A percentile compares a stretch with the other conserved stretches of the same genome.
These are phyloP conservation scores for Trichothecium sympodiale DNA, from an alignment of 2,329 filamentous ascomycete genomes.

Conservation along the genomic window DNA sequence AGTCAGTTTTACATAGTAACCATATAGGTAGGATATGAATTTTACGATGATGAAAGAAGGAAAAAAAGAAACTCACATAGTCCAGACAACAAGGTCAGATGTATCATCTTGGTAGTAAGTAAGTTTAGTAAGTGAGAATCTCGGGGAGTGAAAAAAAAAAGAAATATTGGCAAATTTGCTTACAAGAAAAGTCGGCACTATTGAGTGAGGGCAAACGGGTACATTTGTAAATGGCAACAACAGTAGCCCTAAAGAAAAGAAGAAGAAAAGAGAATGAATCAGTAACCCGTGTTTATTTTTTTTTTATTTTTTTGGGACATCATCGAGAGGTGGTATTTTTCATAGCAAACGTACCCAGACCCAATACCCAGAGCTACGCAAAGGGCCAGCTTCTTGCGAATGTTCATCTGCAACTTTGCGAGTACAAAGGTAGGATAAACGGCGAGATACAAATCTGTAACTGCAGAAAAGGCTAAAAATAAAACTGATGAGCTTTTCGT, in stretches of 20 bases:
- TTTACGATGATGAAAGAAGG: neutral
- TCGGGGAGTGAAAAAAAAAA: no score
- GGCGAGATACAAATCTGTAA: slow-evolving; percentile 16
- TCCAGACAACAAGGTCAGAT: slow-evolving; percentile 31
- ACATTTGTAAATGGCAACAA: slow-evolving; percentile 21
- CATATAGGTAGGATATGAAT: neutral
- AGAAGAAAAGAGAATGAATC: no score
- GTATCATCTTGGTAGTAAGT: slow-evolving; percentile 11
- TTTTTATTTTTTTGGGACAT: no score
- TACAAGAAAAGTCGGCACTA: slow-evolving; percentile 13
- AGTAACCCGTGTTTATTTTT: no score
- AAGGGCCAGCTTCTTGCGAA: slow-evolving; percentile 14
- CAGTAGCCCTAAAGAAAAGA: slow-evolving; percentile 9
- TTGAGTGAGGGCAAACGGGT: slow-evolving; percentile 19
- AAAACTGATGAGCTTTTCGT: neutral
- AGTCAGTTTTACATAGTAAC: neutral
- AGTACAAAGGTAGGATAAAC: slow-evolving; percentile 12
- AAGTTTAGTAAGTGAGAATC: slow-evolving; percentile 1
- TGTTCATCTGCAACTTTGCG: slow-evolving; percentile 10
- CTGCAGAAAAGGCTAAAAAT: slow-evolving; percentile 10
- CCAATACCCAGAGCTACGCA: slow-evolving; percentile 14
- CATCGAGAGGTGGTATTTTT: no score
- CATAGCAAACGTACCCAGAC: slow-evolving; percentile 10
- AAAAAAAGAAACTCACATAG: slow-evolving; percentile 18
- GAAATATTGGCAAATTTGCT: no score